phyloP scores from a whole-genome alignment of 1,284 basidiomycete species.

The Pyrrhoderma lamaoense region DNA sequence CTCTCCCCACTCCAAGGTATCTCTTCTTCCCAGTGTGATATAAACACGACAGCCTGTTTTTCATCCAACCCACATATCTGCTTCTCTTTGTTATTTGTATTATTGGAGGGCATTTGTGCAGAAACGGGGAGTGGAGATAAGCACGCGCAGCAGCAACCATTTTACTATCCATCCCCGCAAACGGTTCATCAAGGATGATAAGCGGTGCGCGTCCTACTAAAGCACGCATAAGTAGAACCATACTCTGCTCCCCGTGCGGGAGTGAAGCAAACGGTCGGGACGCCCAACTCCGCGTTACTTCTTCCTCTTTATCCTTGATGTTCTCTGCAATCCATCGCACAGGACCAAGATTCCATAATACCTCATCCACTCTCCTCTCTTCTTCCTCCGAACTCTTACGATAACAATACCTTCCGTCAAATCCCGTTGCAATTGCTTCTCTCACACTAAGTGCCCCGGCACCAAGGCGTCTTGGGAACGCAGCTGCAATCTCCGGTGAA shows the following conservation, averaged over 20 bases:
- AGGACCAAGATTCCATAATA: conserved; percentile 62
- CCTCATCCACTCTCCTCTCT: conserved; percentile 35
- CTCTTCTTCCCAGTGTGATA: conserved; percentile 88
- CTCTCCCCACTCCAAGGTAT: conserved; percentile 51
- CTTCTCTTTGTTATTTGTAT: no score
- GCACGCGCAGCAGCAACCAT: conserved; percentile 59
- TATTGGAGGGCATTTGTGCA: no score
- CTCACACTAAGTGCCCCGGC: conserved; percentile 50
- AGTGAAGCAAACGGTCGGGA: conserved; percentile 45
- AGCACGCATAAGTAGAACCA: conserved; percentile 80
- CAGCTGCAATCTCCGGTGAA: conserved; percentile 85
- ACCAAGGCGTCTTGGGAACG: conserved; percentile 73
- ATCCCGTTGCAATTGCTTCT: conserved; percentile 81
- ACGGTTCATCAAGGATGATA: conserved; percentile 83
- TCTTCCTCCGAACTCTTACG: conserved; percentile 39
- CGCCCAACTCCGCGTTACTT: conserved; percentile 21
- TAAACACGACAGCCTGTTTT: conserved; percentile 72
- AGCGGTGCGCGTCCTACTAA: conserved; percentile 63
- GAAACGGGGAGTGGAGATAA: conserved; percentile 39
- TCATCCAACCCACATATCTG: conserved; percentile 40
- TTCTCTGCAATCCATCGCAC: conserved; percentile 33
- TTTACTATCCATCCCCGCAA: conserved; percentile 80
- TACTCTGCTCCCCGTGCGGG: conserved; percentile 64
- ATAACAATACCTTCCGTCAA: conserved; percentile 70
- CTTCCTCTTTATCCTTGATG: conserved; percentile 4